Evolutionary conservation across 2,329 filamentous ascomycete genomes (phyloP).

Genomic region (Aschersonia sp.): DNA sequence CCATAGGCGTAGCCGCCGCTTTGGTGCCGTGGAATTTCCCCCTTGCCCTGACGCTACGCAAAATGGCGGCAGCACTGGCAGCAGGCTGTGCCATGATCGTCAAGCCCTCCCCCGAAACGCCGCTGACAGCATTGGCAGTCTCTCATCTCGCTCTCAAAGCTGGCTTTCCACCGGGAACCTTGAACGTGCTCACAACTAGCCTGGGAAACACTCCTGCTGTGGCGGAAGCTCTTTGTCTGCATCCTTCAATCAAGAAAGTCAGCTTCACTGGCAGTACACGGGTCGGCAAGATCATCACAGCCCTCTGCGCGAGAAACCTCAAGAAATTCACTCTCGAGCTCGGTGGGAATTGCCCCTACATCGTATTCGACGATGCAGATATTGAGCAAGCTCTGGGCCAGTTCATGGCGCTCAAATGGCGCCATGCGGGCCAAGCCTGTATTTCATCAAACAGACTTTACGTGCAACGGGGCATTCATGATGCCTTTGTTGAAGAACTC

Average conservation of each 20-base stretch:
- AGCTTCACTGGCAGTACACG: conserved; percentile 64
- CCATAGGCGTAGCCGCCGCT: conserved; percentile 19
- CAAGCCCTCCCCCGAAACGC: conserved; percentile 62
- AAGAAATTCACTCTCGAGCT: conserved; percentile 57
- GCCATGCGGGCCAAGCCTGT: conserved; percentile 59
- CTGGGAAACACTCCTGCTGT: conserved; percentile 27
- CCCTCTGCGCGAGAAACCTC: conserved; percentile 42
- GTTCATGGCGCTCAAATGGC: conserved; percentile 51
- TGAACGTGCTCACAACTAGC: conserved; percentile 36
- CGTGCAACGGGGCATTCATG: conserved; percentile 44
- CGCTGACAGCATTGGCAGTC: conserved; percentile 54
- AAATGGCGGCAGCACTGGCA: conserved; percentile 41
- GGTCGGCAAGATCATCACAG: conserved; percentile 52
- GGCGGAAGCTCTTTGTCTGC: conserved; percentile 30
- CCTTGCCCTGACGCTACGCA: conserved; percentile 32
- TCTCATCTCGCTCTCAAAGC: conserved; percentile 54
- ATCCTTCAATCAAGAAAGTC: conserved; percentile 41
- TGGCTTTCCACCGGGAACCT: conserved; percentile 59
- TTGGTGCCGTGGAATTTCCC: conserved; percentile 44
- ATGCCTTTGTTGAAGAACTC: conserved; percentile 41
- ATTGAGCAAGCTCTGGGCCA: conserved; percentile 50
- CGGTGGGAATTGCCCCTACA: conserved; percentile 52
- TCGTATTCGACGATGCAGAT: conserved; percentile 56
- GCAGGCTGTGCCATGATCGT: conserved; percentile 64
- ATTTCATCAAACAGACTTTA: conserved; percentile 49